Percentiles rank a stretch among this genome's conserved stretches.
phyloP scores from a whole-genome alignment of 164 flowering plant genomes.

The Vitis rupestris region DNA sequence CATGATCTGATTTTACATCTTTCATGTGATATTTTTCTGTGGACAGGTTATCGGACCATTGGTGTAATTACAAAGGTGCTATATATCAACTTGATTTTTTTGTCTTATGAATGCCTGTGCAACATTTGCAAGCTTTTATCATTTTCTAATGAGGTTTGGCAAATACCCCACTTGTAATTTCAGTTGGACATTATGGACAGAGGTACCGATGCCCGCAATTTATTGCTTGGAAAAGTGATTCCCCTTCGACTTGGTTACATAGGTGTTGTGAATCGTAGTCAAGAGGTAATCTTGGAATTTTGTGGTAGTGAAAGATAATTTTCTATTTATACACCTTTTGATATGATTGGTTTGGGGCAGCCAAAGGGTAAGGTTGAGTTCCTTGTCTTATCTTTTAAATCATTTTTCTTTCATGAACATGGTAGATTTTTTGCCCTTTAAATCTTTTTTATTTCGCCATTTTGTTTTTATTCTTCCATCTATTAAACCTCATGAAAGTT shows the following conservation, averaged over 20 bases:
- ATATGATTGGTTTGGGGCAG: not conserved
- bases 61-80: constrained; percentile 89
- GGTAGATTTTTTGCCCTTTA: too few species aligned
- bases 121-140: constrained; percentile 2
- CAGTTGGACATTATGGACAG: constrained; percentile 99
- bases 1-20: constrained; percentile 7
- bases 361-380: not conserved
- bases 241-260: constrained; percentile 91
- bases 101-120: not conserved
- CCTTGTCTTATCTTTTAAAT: too few species aligned
- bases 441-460: too few species aligned
- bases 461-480: too few species aligned
- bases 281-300: constrained; percentile 62
- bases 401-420: too few species aligned
- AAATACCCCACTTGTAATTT: constrained; percentile 16
- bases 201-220: constrained; percentile 93
- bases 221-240: constrained; percentile 91
- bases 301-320: too few species aligned
- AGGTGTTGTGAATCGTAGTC: constrained; percentile 97
- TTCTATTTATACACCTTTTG: not conserved
- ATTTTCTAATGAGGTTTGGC: constrained; percentile 13
- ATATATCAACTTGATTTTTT: not conserved
- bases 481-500: too few species aligned
- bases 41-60: constrained; percentile 83
- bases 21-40: constrained; percentile 10